Evolutionary conservation across 495 filamentous ascomycete species (phyloP), one percentile per base, ranked within the genome.

Genomic region (Sordaria brevicollis): DNA sequence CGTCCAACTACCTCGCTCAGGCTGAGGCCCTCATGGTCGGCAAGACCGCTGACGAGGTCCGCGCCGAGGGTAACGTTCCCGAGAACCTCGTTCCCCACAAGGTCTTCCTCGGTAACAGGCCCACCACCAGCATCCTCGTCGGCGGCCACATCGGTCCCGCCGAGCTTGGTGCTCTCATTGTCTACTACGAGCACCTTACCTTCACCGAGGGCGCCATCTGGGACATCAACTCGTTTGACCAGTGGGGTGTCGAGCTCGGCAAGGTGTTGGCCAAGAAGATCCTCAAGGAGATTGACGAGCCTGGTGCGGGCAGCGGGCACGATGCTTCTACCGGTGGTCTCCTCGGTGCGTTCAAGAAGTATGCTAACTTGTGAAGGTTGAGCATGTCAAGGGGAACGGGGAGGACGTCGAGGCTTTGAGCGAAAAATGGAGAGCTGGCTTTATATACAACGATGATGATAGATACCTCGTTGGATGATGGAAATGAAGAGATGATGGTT

Each of bases 161-260:
- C 9, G 93, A 96, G 70, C 87, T 99, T 69, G 95, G 95, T 75
- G 95, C 95, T 33, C 83, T 99, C 72, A 99, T 99, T 79, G 93
- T 92, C 66, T 99, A 97, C 88, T 99, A 99, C 81, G 95, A 99
- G 85, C 95, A 99, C 82, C 78, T 97, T 65, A 98, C 95, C 70
- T 98, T 99, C 84, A 97, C 93, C 39, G 95, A 99, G 82, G 95
- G 95, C 74, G 96, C 93, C 35, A 81, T 98, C 74, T 99, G 95
- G 95, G 96, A 98, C 82, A 97, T 99, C 86, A 99, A 99, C 88
- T 91, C 88, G 74, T 99, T 98, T 79, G 95, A 99, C 84, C 95
- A 99, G 83, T 98, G 95, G 95, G 95, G 95, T 82, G 95, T 99
- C 54, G 95, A 99, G 85, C 82, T 99, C 65, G 95, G 95, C 83